Evolutionary conservation across 345 rosid species (phyloP).

Genomic region (Dovyalis caffra): DNA sequence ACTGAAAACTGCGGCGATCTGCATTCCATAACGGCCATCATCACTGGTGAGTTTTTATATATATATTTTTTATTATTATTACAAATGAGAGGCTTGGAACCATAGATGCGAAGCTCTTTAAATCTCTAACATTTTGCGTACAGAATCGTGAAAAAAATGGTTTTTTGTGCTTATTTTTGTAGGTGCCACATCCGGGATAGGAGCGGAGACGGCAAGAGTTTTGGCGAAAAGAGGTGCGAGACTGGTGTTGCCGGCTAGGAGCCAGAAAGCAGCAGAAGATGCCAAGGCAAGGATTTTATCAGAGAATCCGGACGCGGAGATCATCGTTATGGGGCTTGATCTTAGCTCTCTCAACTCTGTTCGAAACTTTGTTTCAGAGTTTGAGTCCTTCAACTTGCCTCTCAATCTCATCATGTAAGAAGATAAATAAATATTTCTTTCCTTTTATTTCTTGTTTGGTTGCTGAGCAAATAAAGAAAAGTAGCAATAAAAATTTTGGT

Average conservation of each 20-base stretch:
- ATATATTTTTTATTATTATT: neutral
- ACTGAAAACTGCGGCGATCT: slow-evolving; percentile 57
- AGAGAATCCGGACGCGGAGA: slow-evolving; percentile 66
- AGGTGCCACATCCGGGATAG: slow-evolving; percentile 99
- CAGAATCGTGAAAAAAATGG: neutral
- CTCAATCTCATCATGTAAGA: slow-evolving; percentile 89
- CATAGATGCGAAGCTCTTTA: no score
- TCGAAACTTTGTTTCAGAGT: slow-evolving; percentile 60
- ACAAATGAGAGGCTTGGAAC: neutral
- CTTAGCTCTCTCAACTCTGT: slow-evolving; percentile 86
- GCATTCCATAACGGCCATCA: slow-evolving; percentile 66
- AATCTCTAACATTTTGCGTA: neutral
- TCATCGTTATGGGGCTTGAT: slow-evolving; percentile 79
- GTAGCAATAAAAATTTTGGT: neutral
- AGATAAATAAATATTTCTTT: neutral
- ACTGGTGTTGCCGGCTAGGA: slow-evolving; percentile 83
- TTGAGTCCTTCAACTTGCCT: slow-evolving; percentile 64
- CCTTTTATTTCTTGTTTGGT: slow-evolving; percentile 18
- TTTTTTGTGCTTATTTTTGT: neutral
- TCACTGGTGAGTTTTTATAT: slow-evolving; percentile 64
- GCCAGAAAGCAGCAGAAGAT: slow-evolving; percentile 80
- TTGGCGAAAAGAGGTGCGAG: slow-evolving; percentile 74
- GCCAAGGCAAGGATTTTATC: slow-evolving; percentile 63
- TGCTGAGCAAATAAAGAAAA: slow-evolving; percentile 16
- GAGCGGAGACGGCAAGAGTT: slow-evolving; percentile 91